Base-by-base conservation (phyloP, 1,284 basidiomycete genomes). In the Erythrobasidium hasegawianum region DNA sequence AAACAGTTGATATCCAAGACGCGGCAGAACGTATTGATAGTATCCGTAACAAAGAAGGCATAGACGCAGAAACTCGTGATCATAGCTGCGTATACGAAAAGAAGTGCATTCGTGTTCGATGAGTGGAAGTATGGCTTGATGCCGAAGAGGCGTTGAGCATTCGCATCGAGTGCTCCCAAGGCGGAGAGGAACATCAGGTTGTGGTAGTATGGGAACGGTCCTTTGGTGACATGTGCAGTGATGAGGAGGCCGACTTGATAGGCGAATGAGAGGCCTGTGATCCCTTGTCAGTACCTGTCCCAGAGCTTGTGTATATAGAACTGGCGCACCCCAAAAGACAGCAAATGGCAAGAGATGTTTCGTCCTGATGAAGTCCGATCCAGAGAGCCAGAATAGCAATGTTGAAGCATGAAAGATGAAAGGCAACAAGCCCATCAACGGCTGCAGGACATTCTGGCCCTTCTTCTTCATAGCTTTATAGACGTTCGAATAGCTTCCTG, bases 171-270 rank as follows among this genome's bases (percentile, higher is more conserved):
- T 0, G 88, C 88, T 2, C 87, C 87, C 13, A 92, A 75, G 4
- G 86, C 76, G 69, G 85, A 89, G 85, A 87, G 90, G 9, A 92
- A 76, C 85, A 92, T 92, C 76, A 92, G 84, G 71, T 84, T 83
- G 77, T 96, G 90, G 85, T 87, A 93, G 76, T 83, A 83, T 0
- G 94, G 94, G 81, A 97, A 96, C 5, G 85, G 81, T 43, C 83
- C 82, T 71, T 85, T 86, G 57, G 92, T 94, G 45, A 97, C 86
- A 77, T 98, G 95, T 0, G 93, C 90, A 39, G 97, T 80, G 75
- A 97, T 97, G 79, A 97, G 88, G 71, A 89, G 81, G 40, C 91
- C 90, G 50, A 97, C 94, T 74, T 83, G 79, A 74, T 83, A 81
- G 2, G 81, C 79, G 69, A 80, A 79, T 3, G 60, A 57, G 20